Evolutionary conservation across 306 rosid genomes (phyloP), one percentile per base, ranked within the genome.

Genomic region (Macrotyloma uniflorum): DNA sequence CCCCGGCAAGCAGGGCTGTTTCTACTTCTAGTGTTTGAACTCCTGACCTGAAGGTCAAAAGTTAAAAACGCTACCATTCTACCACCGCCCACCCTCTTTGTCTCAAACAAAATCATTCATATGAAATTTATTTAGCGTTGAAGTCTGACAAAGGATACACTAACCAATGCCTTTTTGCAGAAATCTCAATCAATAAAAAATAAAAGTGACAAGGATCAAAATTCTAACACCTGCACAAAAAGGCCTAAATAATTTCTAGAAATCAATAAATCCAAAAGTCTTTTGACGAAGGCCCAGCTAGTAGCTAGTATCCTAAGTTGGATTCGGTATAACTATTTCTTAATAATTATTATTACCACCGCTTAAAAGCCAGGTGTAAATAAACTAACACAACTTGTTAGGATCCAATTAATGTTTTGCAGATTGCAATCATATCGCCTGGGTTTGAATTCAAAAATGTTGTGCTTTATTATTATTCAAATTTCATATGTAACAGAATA

Each of bases 401-500:
- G 28, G 30, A 36, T 55, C 81, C 23, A 45, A 20, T 38, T 54
- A 63, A 46, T 69, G 22, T 4, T 32, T 46, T 20, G 20, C 66
- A 32, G 16, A 23, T 46, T 16, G 20, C 66, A 42, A 26, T 49
- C 36, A 45, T 12, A 57, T 69, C 64, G 49, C 59, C 55, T 33
- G 12, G 81, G 75, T 55, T 75, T 63, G 66, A 67, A 24, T 18
- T 68, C 23, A 18, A 49, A 42, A 30, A 50, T 0, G 18, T 3
- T 9, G 19, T 14, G 28, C 36, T 55, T 40, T 24, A 13, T 20
- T 40, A 45, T 57, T 26, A 61, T 30, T 18, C 22, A 62, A 68
- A 45, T 66, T 69, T 77, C 79, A 57, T 55, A 50, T 57, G 19
- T 9, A 50, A 45, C 43, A 55, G 51, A 71, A 24, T 43, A 71